phyloP scores from a whole-genome alignment of 1,139 yeast species.

The Arxiozyma slooffiae region DNA sequence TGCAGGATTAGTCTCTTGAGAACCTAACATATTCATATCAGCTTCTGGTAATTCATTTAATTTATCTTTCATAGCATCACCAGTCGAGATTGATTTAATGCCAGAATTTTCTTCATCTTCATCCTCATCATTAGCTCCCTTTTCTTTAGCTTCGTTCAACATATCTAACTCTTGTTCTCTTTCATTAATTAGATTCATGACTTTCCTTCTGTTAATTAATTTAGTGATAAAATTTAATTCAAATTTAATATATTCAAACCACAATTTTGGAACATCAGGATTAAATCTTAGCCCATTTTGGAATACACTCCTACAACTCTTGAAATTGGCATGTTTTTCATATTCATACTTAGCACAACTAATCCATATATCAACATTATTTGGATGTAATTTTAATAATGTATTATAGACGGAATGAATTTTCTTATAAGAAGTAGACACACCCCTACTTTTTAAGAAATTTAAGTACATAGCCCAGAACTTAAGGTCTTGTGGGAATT shows the following conservation, averaged over 20 bases:
- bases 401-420: constrained; percentile 75
- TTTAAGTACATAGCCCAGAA: constrained; percentile 73
- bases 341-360: constrained; percentile 92
- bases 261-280: constrained; percentile 58
- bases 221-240: constrained; percentile 82
- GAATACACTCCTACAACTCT: constrained; percentile 78
- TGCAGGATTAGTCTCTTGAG: constrained; percentile 81
- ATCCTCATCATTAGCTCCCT: constrained; percentile 5
- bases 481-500: constrained; percentile 66
- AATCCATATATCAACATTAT: constrained; percentile 83
- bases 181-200: constrained; percentile 68
- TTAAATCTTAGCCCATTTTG: constrained; percentile 82
- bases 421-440: constrained; percentile 63
- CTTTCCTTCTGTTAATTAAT: constrained; percentile 70
- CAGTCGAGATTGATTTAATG: constrained; percentile 39
- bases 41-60: constrained; percentile 75
- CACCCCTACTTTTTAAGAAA: constrained; percentile 48
- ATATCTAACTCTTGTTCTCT: constrained; percentile 45
- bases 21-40: constrained; percentile 77
- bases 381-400: constrained; percentile 80
- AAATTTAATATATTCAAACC: constrained; percentile 81
- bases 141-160: constrained; percentile 33
- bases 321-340: constrained; percentile 78
- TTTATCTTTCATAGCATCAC: constrained; percentile 50
- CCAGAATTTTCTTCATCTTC: constrained; percentile 32